Percentiles rank a stretch among this genome's conserved stretches.
Conservation (phyloP, 176 grass and related monocot species). For the Eleusine coracana region DNA sequence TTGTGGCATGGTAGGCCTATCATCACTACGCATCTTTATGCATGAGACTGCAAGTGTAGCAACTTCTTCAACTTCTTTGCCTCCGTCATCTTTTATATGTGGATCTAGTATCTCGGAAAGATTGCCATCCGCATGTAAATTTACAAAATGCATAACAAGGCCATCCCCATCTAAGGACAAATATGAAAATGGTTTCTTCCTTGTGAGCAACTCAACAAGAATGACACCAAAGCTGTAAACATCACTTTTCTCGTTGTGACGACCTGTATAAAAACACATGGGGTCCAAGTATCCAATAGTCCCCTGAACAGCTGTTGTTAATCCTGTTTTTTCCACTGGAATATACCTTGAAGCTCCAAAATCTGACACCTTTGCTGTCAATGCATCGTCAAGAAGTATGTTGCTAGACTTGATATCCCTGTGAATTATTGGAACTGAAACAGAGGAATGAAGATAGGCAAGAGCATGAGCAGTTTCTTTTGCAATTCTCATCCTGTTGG, state of each 20-base stretch:
- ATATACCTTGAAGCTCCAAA: conserved; percentile 7
- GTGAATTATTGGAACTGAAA: conserved; percentile 26
- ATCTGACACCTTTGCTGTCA: background rate
- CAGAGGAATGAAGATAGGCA: conserved; percentile 18
- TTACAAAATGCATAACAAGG: background rate
- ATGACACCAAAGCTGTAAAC: background rate
- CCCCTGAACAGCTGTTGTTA: background rate
- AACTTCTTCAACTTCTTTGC: background rate
- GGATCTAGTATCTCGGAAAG: background rate
- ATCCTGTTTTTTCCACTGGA: background rate
- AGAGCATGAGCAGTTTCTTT: background rate
- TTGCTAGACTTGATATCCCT: conserved; percentile 7
- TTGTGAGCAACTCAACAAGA: background rate
- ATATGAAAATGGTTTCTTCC: background rate
- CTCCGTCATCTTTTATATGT: background rate
- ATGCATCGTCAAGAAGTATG: conserved; percentile 19
- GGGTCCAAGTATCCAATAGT: conserved; percentile 2
- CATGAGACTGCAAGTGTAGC: background rate
- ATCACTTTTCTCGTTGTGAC: background rate
- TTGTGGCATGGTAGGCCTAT: background rate
- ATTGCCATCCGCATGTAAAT: background rate
- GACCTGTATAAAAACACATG: background rate
- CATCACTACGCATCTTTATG: background rate
- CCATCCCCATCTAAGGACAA: background rate
- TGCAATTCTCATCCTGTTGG: background rate